These are phyloP conservation scores for Larix kaempferi DNA, from an alignment of 75 land plant species.

Conservation along the genomic window DNA sequence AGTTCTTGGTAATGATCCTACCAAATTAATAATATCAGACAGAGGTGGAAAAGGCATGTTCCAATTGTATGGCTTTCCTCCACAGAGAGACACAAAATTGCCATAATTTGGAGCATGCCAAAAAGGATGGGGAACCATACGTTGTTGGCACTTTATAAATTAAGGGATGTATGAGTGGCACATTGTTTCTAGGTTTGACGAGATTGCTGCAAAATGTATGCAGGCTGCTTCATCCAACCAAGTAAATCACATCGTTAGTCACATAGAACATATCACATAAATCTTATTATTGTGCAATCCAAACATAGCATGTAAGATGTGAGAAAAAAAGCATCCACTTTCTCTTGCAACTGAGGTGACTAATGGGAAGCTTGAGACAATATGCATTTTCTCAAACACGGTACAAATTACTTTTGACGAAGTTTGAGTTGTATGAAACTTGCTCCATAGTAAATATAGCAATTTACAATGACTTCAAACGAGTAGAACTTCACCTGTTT, in stretches of 20 bases:
- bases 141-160: conserved; percentile 59
- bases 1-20: no score
- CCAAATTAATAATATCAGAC: conserved; percentile 23
- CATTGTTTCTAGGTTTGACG: conserved; percentile 66
- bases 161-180: conserved; percentile 80
- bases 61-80: conserved; percentile 63
- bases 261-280: background rate
- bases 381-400: no score
- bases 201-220: conserved; percentile 21
- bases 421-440: no score
- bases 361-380: no score
- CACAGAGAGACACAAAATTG: conserved; percentile 21
- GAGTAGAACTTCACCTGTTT: no score
- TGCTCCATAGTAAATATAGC: no score
- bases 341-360: no score
- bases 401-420: no score
- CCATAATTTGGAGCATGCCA: conserved; percentile 50
- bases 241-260: background rate
- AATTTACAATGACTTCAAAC: no score
- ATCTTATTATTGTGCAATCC: no score
- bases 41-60: conserved; percentile 46
- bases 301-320: no score
- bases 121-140: conserved; percentile 52
- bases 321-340: no score
- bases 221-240: conserved; percentile 8